Evolutionary conservation across 2,329 filamentous ascomycete genomes (phyloP), one percentile per base, ranked within the genome.

Genomic region (Colletotrichum liaoningense): DNA sequence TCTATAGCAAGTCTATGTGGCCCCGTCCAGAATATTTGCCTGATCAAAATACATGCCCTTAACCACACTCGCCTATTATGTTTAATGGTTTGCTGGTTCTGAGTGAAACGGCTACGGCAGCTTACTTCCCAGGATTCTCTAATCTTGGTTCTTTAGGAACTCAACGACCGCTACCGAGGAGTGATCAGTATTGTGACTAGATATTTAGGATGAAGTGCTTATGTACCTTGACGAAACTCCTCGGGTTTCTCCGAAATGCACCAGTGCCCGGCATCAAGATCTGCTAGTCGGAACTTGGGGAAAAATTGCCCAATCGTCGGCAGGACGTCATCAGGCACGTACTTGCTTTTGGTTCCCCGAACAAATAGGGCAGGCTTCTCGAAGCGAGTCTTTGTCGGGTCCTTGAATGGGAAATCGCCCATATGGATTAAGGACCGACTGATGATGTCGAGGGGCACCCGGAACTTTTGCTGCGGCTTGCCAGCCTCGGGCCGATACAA

Each of bases 231-330:
- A 79, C 92, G 90, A 76, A 97, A 97, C 11, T 87, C 91, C 79
- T 95, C 91, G 0, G 95, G 94, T 77, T 95, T 92, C 85, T 97
- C 95, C n/a, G 93, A 94, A 75, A 96, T 95, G 5, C 97, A 86
- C 95, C 95, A 97, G 81, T 97, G 95, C 0, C 95, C 95, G 9
- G 92, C 89, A 49, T 97, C 92, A 38, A 97, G 85, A 82, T 96
- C 93, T 62, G 87, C 90, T 35, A 97, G 79, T 80, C 90, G 85
- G 79, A 97, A 97, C 28, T 87, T 86, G 12, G 95, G 95, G 79
- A 97, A 97, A 83, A 97, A 97, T 75, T 91, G 88, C 3, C 94
- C 94, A 77, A 97, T 92, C 22, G 93, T 84, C n/a, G 94, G 94
- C 60, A 97, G 83, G 65, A 91, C 89, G 83, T 97, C 94, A 80